phyloP scores from a whole-genome alignment of 2,329 filamentous ascomycete species.

The Cladosporium oxysporum region DNA sequence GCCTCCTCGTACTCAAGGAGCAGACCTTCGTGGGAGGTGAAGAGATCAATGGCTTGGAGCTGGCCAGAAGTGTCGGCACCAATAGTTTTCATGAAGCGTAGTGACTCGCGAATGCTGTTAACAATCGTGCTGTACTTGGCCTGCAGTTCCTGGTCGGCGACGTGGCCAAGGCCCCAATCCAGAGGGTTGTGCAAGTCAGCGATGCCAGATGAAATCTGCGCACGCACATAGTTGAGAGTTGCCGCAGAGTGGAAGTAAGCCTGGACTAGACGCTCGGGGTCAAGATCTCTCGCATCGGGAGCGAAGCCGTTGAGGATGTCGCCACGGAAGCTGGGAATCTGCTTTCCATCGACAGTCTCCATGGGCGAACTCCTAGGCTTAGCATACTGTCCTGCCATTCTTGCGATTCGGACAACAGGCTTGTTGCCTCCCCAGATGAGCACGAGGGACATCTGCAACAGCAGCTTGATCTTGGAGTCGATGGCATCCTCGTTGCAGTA shows the following conservation, averaged over 20 bases:
- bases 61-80: constrained; percentile 83
- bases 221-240: constrained; percentile 89
- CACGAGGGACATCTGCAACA: constrained; percentile 95
- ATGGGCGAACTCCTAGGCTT: constrained; percentile 90
- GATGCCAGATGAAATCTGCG: constrained; percentile 80
- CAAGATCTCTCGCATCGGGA: constrained; percentile 72
- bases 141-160: constrained; percentile 79
- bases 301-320: constrained; percentile 93
- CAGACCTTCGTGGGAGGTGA: constrained; percentile 92
- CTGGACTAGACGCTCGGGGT: constrained; percentile 80
- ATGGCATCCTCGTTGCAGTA: constrained; percentile 90
- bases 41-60: constrained; percentile 89
- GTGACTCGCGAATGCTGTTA: constrained; percentile 80
- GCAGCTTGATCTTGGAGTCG: constrained; percentile 93
- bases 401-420: constrained; percentile 87
- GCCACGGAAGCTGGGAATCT: constrained; percentile 87
- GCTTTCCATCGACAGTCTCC: constrained; percentile 75
- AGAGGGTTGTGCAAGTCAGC: constrained; percentile 91
- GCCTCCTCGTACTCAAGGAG: constrained; percentile 92
- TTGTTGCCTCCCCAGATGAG: constrained; percentile 84
- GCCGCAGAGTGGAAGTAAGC: constrained; percentile 96
- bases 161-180: constrained; percentile 93
- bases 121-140: constrained; percentile 85
- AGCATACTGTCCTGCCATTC: constrained; percentile 97
- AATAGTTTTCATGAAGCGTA: constrained; percentile 92